Evolutionary conservation across 148 eudicot genomes (phyloP).

Genomic region (Diospyros lotus): DNA sequence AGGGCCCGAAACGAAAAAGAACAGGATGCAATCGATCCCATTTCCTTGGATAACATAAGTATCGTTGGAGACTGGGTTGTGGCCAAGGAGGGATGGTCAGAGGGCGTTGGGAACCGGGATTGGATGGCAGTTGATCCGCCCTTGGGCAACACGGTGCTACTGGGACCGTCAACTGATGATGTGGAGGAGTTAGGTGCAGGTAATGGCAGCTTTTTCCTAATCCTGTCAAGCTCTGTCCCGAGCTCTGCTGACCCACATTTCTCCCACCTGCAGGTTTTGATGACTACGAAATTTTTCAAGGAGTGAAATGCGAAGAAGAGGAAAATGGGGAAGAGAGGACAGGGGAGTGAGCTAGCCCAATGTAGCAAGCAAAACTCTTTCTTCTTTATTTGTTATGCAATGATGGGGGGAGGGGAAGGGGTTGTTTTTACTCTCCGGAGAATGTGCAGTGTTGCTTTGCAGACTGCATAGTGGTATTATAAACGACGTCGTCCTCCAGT

Average conservation of each 20-base stretch:
- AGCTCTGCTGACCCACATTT: not conserved
- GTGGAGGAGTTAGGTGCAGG: constrained; percentile 62
- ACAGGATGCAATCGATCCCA: constrained; percentile 51
- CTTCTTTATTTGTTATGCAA: not conserved
- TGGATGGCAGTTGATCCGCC: constrained; percentile 72
- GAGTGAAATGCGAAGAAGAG: constrained; percentile 45
- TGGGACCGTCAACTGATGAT: constrained; percentile 50
- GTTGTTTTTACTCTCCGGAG: not conserved
- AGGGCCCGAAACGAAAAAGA: constrained; percentile 55
- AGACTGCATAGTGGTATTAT: no score
- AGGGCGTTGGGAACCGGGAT: constrained; percentile 49
- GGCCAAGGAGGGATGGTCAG: constrained; percentile 44
- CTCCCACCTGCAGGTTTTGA: constrained; percentile 62
- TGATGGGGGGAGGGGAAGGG: not conserved
- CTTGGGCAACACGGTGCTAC: constrained; percentile 34
- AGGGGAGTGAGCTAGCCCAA: not conserved
- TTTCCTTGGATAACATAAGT: constrained; percentile 40
- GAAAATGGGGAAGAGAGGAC: constrained; percentile 34
- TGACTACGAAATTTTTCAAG: constrained; percentile 71
- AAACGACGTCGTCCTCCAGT: no score
- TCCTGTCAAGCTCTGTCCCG: not conserved
- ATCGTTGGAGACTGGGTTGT: constrained; percentile 61
- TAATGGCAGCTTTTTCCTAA: constrained; percentile 13
- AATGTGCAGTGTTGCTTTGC: not conserved
- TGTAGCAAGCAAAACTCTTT: not conserved